phyloP scores from a whole-genome alignment of 2,329 filamentous ascomycete genomes.

The Xylaria sp. region DNA sequence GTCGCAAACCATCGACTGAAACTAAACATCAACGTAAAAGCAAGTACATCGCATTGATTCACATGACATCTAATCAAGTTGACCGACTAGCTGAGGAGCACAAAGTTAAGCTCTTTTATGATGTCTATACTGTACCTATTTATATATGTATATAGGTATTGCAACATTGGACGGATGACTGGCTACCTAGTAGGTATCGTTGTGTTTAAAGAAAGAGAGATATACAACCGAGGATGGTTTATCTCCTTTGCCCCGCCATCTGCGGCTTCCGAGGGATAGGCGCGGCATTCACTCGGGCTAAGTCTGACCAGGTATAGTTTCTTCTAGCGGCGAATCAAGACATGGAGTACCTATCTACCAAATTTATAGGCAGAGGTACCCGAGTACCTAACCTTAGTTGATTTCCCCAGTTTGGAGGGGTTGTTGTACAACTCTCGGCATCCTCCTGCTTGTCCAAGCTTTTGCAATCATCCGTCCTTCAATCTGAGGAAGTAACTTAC shows the following conservation, averaged over 20 bases:
- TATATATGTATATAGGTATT: no score
- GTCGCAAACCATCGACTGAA: not conserved
- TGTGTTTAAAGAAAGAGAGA: no score
- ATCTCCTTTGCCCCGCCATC: not conserved
- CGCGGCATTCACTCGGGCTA: conserved; percentile 27
- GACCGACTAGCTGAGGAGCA: no score
- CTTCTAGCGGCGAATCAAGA: no score
- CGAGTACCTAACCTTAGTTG: not conserved
- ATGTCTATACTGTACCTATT: no score
- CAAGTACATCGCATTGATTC: no score
- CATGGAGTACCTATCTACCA: no score
- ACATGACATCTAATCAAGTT: no score
- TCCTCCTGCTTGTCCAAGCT: not conserved
- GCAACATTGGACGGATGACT: no score
- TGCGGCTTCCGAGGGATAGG: conserved; percentile 36
- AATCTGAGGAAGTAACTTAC: not conserved
- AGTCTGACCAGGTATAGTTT: not conserved
- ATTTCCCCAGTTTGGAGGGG: conserved; percentile 1
- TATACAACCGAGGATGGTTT: not conserved
- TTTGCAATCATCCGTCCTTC: not conserved
- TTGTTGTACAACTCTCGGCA: not conserved
- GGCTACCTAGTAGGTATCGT: no score
- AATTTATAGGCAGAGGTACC: no score
- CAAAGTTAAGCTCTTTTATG: no score
- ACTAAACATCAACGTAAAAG: not conserved